phyloP scores from a whole-genome alignment of 1,284 basidiomycete species.

The Xerocomus amazonicus region DNA sequence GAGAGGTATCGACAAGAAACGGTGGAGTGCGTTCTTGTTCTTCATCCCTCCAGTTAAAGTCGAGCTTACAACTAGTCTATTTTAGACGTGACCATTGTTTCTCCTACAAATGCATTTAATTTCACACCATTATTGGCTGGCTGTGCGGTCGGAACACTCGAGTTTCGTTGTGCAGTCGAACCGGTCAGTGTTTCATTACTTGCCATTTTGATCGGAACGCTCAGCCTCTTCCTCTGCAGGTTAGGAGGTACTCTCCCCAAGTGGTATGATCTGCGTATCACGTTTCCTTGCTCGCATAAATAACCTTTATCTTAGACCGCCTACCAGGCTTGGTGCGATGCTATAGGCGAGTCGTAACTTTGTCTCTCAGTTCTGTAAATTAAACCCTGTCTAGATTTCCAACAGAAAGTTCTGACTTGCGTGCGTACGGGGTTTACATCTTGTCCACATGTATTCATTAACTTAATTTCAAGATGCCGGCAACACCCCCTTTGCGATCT shows the following conservation, averaged over 20 bases:
- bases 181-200: conserved; percentile 45
- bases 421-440: conserved; percentile 36
- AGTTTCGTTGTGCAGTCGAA: conserved; percentile 78
- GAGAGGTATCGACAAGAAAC: conserved; percentile 60
- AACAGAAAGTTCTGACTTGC: conserved; percentile 56
- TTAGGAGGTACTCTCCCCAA: conserved; percentile 53
- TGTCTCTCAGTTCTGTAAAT: background rate
- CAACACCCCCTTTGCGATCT: conserved; percentile 44
- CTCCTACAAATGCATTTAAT: conserved; percentile 78
- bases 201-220: conserved; percentile 20
- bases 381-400: conserved; percentile 49
- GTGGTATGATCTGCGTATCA: conserved; percentile 39
- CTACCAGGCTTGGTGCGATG: conserved; percentile 73
- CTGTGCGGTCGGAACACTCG: conserved; percentile 78
- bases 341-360: conserved; percentile 43
- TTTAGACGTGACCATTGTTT: conserved; percentile 66
- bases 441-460: background rate
- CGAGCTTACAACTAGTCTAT: conserved; percentile 13
- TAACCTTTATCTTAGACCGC: conserved; percentile 40
- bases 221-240: conserved; percentile 32
- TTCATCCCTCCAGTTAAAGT: background rate
- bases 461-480: conserved; percentile 45
- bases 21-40: conserved; percentile 49
- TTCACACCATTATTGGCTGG: conserved; percentile 79
- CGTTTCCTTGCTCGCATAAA: background rate